Conservation (phyloP, 257 asterid genomes). For the Paraleonurus japonicus region DNA sequence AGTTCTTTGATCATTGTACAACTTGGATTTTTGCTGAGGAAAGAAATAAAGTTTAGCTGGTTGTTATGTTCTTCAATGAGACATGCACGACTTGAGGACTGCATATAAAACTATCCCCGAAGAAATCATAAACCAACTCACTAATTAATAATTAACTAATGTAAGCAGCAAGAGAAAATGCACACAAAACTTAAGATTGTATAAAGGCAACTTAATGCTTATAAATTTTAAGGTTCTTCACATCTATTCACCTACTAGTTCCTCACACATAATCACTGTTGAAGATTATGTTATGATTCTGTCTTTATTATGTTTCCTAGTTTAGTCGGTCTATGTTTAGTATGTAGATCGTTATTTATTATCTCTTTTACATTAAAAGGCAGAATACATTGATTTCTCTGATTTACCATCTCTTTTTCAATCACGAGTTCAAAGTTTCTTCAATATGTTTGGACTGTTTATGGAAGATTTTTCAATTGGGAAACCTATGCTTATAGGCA, state of each 20-base stretch:
- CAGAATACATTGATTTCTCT: too few species aligned
- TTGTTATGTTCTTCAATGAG: not conserved
- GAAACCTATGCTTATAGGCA: too few species aligned
- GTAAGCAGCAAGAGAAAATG: not conserved
- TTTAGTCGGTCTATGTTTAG: too few species aligned
- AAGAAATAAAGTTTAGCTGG: not conserved
- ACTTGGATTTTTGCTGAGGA: not conserved
- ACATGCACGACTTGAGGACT: not conserved
- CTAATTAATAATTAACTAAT: not conserved
- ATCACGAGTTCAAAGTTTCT: not conserved
- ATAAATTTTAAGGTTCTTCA: not conserved
- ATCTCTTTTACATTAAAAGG: too few species aligned
- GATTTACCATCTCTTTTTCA: too few species aligned
- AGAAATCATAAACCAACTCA: not conserved
- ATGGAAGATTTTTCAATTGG: not conserved
- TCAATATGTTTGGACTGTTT: not conserved
- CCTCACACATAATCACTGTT: not conserved
- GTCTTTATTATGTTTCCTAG: too few species aligned
- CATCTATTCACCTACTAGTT: not conserved
- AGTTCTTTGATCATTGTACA: not conserved
- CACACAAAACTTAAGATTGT: not conserved
- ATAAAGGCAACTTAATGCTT: not conserved
- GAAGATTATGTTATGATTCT: too few species aligned
- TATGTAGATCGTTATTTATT: too few species aligned
- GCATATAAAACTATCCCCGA: not conserved